Percentiles rank a stretch among this genome's conserved stretches.
phyloP scores from a whole-genome alignment of 352 stramenopile genomes.

The Phytophthora tubulina region DNA sequence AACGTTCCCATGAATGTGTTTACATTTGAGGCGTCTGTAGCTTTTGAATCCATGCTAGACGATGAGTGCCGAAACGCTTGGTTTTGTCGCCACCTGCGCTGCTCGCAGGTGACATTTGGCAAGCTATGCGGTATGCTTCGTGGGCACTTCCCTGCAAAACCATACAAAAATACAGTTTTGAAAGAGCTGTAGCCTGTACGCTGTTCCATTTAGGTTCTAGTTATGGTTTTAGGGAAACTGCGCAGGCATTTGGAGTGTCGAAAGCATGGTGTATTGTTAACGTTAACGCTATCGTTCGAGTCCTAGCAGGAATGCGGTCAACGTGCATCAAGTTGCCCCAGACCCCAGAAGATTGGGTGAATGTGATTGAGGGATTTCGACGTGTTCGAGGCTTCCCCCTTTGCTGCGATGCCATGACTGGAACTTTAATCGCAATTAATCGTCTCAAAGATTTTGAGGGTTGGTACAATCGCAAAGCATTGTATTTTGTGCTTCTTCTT shows the following conservation, averaged over 20 bases:
- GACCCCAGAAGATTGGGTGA: not conserved
- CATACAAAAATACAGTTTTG: constrained; percentile 19
- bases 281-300: constrained; percentile 10
- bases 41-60: constrained; percentile 12
- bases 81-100: constrained; percentile 27
- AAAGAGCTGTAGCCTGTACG: constrained; percentile 21
- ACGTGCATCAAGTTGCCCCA: constrained; percentile 4
- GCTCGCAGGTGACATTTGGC: constrained; percentile 10
- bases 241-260: constrained; percentile 19
- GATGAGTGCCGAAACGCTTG: constrained; percentile 16
- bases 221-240: constrained; percentile 8
- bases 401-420: constrained; percentile 21
- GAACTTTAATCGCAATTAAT: constrained; percentile 20
- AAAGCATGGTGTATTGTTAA: constrained; percentile 28
- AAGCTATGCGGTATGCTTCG: constrained; percentile 17
- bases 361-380: constrained; percentile 1
- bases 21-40: constrained; percentile 15
- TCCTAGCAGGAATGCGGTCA: not conserved
- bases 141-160: constrained; percentile 9
- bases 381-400: constrained; percentile 1
- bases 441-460: constrained; percentile 11
- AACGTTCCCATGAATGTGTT: constrained; percentile 13
- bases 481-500: not conserved
- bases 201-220: constrained; percentile 27
- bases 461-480: constrained; percentile 26